These are phyloP conservation scores for Rubus idaeus DNA, from an alignment of 306 rosid species.

Conservation along the genomic window DNA sequence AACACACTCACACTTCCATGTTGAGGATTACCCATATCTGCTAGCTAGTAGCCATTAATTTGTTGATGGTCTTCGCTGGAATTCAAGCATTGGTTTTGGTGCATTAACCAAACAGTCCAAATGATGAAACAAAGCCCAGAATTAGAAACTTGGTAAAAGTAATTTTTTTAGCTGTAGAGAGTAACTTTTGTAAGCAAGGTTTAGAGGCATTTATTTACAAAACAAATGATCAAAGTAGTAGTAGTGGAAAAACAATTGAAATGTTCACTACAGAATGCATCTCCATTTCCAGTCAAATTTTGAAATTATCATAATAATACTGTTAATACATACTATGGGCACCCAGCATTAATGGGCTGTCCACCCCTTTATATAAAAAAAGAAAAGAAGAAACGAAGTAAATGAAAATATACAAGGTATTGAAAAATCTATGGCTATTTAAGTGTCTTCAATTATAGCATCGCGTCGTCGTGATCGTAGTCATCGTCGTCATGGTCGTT, in stretches of 20 bases:
- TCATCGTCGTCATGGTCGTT: background rate
- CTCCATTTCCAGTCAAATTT: background rate
- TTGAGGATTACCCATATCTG: conserved; percentile 3
- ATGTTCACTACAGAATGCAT: background rate
- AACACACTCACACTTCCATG: background rate
- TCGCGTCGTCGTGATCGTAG: background rate
- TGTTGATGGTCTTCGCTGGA: background rate
- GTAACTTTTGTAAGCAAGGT: background rate
- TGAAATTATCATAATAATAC: too few relatives aligned
- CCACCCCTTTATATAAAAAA: too few relatives aligned
- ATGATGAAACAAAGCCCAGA: too few relatives aligned
- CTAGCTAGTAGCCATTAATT: background rate
- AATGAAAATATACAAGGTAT: background rate
- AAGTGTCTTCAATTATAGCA: background rate
- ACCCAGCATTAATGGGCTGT: too few relatives aligned
- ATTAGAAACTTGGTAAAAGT: background rate
- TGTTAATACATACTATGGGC: too few relatives aligned
- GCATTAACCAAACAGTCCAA: background rate
- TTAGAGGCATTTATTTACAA: conserved; percentile 2
- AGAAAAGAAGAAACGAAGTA: background rate
- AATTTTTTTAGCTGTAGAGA: background rate
- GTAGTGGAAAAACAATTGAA: conserved; percentile 3
- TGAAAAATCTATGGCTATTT: background rate
- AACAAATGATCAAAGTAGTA: background rate
- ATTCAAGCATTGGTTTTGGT: background rate